A percentile compares a stretch with the other conserved stretches of the same genome.
These are phyloP conservation scores for Chaetomiaceae sp. DNA, from an alignment of 2,329 filamentous ascomycete genomes.

Conservation along the genomic window DNA sequence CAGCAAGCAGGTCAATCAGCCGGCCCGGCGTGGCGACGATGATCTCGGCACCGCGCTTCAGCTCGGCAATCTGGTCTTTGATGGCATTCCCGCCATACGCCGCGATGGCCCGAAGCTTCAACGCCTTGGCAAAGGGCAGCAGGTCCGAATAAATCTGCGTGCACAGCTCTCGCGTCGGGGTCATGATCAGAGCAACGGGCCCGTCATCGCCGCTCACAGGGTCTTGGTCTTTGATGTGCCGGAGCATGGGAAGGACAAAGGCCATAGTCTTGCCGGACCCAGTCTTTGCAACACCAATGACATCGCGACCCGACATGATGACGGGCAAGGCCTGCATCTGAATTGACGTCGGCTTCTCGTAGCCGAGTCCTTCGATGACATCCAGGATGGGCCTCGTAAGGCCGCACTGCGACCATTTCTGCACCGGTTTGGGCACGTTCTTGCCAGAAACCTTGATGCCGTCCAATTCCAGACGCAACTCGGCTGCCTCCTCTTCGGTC, in stretches of 20 bases:
- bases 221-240: slow-evolving; percentile 92
- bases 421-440: slow-evolving; percentile 86
- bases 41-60: slow-evolving; percentile 93
- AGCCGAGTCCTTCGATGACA: slow-evolving; percentile 75
- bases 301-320: slow-evolving; percentile 93
- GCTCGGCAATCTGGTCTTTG: slow-evolving; percentile 92
- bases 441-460: slow-evolving; percentile 91
- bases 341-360: slow-evolving; percentile 85
- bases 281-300: slow-evolving; percentile 95
- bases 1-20: slow-evolving; percentile 90
- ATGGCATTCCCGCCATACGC: slow-evolving; percentile 94
- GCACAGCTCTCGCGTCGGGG: slow-evolving; percentile 88
- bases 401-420: slow-evolving; percentile 95
- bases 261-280: slow-evolving; percentile 97
- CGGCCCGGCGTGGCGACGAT: slow-evolving; percentile 93
- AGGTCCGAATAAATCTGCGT: slow-evolving; percentile 92
- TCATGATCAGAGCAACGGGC: slow-evolving; percentile 83
- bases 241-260: slow-evolving; percentile 93
- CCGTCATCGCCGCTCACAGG: slow-evolving; percentile 80
- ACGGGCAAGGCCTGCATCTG: slow-evolving; percentile 92
- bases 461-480: slow-evolving; percentile 80
- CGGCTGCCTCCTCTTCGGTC: slow-evolving; percentile 77
- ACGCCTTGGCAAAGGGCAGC: slow-evolving; percentile 85
- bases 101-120: slow-evolving; percentile 80
- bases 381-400: slow-evolving; percentile 82